Percentiles rank a stretch among this genome's conserved stretches.
Evolutionary conservation across 148 eudicot species (phyloP).

Genomic region (Chenopodium album): DNA sequence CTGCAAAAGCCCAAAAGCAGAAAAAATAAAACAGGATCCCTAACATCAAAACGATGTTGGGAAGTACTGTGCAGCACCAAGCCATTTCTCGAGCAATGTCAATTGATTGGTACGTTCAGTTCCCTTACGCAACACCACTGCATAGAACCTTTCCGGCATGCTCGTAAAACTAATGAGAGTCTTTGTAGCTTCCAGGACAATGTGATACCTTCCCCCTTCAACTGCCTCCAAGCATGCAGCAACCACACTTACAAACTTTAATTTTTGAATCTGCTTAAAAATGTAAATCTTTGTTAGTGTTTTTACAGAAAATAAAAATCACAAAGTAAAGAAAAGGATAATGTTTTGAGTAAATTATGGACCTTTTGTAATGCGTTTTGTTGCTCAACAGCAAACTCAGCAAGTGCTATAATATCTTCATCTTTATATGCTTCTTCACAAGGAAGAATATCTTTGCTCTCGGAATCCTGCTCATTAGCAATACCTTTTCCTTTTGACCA

Average conservation of each 20-base stretch:
- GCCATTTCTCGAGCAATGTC: constrained; percentile 26
- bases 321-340: background rate
- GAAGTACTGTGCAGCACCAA: background rate
- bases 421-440: constrained; percentile 24
- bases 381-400: constrained; percentile 34
- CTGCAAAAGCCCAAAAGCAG: background rate
- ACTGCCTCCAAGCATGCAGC: constrained; percentile 32
- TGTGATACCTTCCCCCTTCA: constrained; percentile 31
- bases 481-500: constrained; percentile 18
- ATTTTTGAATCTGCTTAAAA: constrained; percentile 8
- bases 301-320: background rate
- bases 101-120: constrained; percentile 12
- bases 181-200: constrained; percentile 9
- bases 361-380: constrained; percentile 26
- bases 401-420: constrained; percentile 22
- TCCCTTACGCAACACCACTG: constrained; percentile 13
- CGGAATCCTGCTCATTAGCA: background rate
- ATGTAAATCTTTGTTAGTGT: background rate
- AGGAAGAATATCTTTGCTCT: background rate
- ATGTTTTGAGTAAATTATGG: background rate
- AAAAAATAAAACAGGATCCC: background rate
- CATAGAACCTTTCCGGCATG: constrained; percentile 3
- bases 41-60: background rate
- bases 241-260: background rate
- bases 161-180: too few species aligned